Base-by-base conservation (phyloP, 2,329 filamentous ascomycete genomes). In the Sporothrix inflata region DNA sequence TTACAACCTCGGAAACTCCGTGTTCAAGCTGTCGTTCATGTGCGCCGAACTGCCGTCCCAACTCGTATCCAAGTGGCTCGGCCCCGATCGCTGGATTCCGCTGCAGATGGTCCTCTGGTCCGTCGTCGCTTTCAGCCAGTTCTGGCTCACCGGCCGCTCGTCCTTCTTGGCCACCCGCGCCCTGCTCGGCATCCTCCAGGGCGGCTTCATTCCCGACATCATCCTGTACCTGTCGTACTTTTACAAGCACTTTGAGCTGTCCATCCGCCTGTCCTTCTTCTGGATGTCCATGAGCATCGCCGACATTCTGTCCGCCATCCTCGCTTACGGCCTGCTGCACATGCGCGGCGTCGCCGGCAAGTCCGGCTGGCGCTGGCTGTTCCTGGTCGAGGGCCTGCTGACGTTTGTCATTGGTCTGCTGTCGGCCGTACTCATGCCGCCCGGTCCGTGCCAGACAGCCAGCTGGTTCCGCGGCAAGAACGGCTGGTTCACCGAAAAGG, bases 31-130 rank as follows among this genome's bases (percentile, higher is more conserved):
- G 4, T 81, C 80, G 0, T 88, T 88, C 73, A 80, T 88, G n/a
- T 83, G 81, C 21, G 84, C 87, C 0, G 88, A 90, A 76, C 81
- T 91, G 0, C 89, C 89, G 0, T 90, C 87, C 0, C 88, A 91
- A 76, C 81, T 91, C 19, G 81, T 90, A 51, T 83, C 81, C 73
- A 88, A 90, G 77, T 88, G 83, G 83, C 78, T 88, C 70, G 88
- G 85, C 0, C 86, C 86, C 0, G 87, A 90, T 74, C 83, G 85
- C 34, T 89, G 87, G 87, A 89, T 90, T 67, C 88, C 88, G 0
- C 79, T 85, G 69, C 87, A 88, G 76, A 88, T 90, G 81, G 79
- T 84, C 5, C 81, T 84, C 3, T 89, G 86, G 87, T 87, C 85
- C 75, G 75, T 88, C 4, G 84, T 89, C 7, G 84, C 87, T 0